phyloP scores from a whole-genome alignment of 176 grass and related monocot species.

The Oryza nivara region DNA sequence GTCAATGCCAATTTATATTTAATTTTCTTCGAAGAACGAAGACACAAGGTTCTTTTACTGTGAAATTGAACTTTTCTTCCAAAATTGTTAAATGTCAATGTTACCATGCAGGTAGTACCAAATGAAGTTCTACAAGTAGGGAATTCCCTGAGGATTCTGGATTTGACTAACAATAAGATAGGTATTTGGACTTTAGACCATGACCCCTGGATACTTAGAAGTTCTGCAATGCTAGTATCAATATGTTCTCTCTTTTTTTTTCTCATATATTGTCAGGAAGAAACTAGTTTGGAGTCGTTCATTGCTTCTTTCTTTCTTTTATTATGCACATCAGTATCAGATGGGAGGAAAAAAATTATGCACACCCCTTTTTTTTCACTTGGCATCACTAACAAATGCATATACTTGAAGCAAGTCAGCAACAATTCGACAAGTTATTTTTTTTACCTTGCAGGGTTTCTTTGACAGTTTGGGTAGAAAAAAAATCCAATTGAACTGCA shows the following conservation, averaged over 20 bases:
- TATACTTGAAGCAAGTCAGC: constrained; percentile 5
- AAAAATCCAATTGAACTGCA: not conserved
- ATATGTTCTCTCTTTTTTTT: constrained; percentile 13
- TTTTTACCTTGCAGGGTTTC: not conserved
- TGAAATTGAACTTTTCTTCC: constrained; percentile 21
- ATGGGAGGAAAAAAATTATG: not conserved
- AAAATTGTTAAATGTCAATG: constrained; percentile 22
- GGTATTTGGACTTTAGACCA: constrained; percentile 46
- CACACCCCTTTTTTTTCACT: constrained; percentile 13
- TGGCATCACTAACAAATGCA: not conserved
- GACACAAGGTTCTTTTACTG: constrained; percentile 1
- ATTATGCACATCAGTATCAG: not conserved
- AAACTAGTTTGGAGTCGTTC: constrained; percentile 8
- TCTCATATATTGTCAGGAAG: not conserved
- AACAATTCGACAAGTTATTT: not conserved
- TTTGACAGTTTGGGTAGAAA: constrained; percentile 19
- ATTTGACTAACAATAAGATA: constrained; percentile 99
- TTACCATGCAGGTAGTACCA: constrained; percentile 64
- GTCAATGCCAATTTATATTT: constrained; percentile 20
- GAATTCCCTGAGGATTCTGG: constrained; percentile 82
- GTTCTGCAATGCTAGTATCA: not conserved
- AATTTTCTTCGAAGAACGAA: not conserved
- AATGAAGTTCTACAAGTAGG: constrained; percentile 87
- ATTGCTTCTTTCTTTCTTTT: not conserved
- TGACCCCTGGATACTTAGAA: not conserved